Conservation (phyloP, 148 eudicot species). For the Talinum fruticosum region DNA sequence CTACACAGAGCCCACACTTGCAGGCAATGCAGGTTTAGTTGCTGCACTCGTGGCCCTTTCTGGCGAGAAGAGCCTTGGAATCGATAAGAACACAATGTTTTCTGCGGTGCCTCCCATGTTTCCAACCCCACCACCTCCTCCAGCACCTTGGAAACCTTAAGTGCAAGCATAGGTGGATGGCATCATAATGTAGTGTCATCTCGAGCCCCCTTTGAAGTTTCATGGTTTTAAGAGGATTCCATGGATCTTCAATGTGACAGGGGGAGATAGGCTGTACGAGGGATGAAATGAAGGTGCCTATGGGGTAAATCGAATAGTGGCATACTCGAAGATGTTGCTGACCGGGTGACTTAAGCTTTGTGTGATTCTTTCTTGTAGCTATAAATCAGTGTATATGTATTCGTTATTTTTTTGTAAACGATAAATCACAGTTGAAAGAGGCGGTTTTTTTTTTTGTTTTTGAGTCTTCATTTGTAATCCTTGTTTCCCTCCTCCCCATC, state of each 20-base stretch:
- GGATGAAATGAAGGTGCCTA: constrained; percentile 4
- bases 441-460: no score
- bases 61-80: constrained; percentile 43
- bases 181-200: neutral
- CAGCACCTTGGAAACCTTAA: constrained; percentile 87
- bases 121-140: constrained; percentile 89
- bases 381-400: constrained; percentile 35
- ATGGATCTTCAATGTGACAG: constrained; percentile 5
- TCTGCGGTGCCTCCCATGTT: constrained; percentile 89
- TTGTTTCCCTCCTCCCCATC: no score
- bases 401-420: constrained; percentile 25
- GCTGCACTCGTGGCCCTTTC: constrained; percentile 83
- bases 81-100: constrained; percentile 88
- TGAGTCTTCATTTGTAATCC: no score
- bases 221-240: constrained; percentile 14
- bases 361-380: constrained; percentile 15
- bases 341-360: constrained; percentile 22
- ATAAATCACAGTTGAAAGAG: neutral
- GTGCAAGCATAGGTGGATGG: constrained; percentile 1
- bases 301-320: constrained; percentile 13
- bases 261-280: neutral
- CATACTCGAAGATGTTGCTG: constrained; percentile 17
- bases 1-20: constrained; percentile 88
- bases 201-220: neutral
- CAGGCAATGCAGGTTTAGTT: constrained; percentile 88